Evolutionary conservation across 257 asterid species (phyloP).

Genomic region (Jacaranda mimosifolia): DNA sequence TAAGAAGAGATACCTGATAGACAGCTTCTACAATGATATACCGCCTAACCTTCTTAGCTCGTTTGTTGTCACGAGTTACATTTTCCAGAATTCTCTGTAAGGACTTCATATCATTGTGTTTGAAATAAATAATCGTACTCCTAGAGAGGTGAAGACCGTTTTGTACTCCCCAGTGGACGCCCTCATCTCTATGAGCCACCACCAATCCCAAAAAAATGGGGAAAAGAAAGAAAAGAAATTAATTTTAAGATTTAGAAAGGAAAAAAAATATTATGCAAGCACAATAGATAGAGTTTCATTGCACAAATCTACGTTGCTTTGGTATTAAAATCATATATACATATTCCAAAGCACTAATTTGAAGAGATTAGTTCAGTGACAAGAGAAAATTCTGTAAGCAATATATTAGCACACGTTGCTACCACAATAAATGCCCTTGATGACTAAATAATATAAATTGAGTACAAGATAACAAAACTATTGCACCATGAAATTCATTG

Average conservation of each 20-base stretch:
- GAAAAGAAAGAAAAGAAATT: not conserved
- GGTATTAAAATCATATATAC: conserved; percentile 18
- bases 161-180: conserved; percentile 98
- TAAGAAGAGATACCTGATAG: conserved; percentile 76
- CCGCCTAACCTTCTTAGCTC: conserved; percentile 89
- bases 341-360: conserved; percentile 6
- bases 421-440: not conserved
- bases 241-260: conserved; percentile 10
- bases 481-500: not conserved
- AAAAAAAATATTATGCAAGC: not conserved
- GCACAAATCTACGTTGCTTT: conserved; percentile 3
- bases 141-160: conserved; percentile 97
- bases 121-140: conserved; percentile 87
- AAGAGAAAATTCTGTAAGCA: conserved; percentile 17
- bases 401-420: not conserved
- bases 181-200: conserved; percentile 79
- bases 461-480: not conserved
- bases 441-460: conserved; percentile 5
- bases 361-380: conserved; percentile 23
- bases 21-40: conserved; percentile 93
- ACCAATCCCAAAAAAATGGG: not conserved
- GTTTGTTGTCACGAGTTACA: conserved; percentile 75
- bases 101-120: conserved; percentile 88
- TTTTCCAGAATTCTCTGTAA: conserved; percentile 71
- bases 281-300: conserved; percentile 14